These are phyloP conservation scores for Ambrosia hybrid DNA, from an alignment of 140 eudicot species.

Conservation along the genomic window DNA sequence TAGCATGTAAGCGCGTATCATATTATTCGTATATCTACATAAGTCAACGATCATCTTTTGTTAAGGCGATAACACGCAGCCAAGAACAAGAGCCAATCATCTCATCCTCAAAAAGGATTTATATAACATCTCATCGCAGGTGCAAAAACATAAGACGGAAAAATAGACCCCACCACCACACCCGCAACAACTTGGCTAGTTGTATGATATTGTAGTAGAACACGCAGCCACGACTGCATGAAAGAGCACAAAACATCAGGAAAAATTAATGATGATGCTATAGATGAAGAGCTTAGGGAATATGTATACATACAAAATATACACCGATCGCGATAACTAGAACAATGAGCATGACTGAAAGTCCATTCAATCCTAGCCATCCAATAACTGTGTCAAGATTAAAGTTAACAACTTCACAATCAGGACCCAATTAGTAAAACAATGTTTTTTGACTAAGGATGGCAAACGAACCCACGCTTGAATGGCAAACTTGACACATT, in stretches of 20 bases:
- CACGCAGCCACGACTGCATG: conserved; percentile 89
- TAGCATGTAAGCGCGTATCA: background rate
- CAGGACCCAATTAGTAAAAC: background rate
- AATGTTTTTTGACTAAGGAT: background rate
- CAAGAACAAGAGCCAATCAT: background rate
- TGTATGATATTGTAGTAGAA: conserved; percentile 64
- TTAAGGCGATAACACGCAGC: background rate
- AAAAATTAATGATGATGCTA: conserved; percentile 2
- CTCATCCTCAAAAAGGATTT: background rate
- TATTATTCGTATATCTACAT: conserved; percentile 2
- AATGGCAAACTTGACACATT: too few relatives aligned
- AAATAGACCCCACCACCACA: conserved; percentile 52
- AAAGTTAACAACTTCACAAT: conserved; percentile 4
- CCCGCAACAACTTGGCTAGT: conserved; percentile 80
- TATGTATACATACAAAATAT: conserved; percentile 48
- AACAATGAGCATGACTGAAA: conserved; percentile 43
- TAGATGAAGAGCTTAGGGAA: background rate
- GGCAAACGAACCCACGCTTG: too few relatives aligned
- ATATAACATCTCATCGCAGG: conserved; percentile 47
- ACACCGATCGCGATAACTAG: conserved; percentile 43
- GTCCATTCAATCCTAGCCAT: conserved; percentile 58
- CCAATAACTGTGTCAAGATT: conserved; percentile 34
- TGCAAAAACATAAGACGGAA: conserved; percentile 68
- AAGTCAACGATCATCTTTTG: background rate
- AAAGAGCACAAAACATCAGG: conserved; percentile 6